Evolutionary conservation across 148 eudicot genomes (phyloP), one percentile per base, ranked within the genome.

Genomic region (Cornus suecica): DNA sequence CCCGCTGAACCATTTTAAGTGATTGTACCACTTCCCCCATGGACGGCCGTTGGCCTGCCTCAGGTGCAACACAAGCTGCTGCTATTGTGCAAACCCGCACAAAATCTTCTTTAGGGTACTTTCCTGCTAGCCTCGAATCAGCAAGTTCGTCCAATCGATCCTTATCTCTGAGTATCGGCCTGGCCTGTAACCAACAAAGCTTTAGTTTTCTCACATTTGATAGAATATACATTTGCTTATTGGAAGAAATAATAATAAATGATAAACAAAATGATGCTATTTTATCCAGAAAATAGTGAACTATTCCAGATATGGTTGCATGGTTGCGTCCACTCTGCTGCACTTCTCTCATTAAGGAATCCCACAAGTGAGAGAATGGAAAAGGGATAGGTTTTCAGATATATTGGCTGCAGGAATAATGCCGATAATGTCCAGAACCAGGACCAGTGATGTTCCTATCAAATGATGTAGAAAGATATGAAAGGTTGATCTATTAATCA

Each of bases 21-120:
- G 98, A 94, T 80, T 94, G 98, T 29, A 94, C 97, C 66, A 94
- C 98, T 89, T 92, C 98, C 45, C 98, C 94, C 95, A 92, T 94
- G 0, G 94, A 89, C n/a, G 98, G 98, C 63, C 98, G 85, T 80
- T 94, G 98, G 74, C 74, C 87, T 48, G 97, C 94, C 84, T 94
- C 97, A 0, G 98, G 90, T 56, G 98, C 85, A 56, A 94, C 98
- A 87, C 97, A 90, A 68, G 98, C 98, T 37, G 98, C 97, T 25
- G 95, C 98, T 74, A 94, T 89, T 11, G 97, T 94, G 82, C 97
- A 94, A 76, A 90, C 98, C 69, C 97, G 81, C n/a, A 82, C 66
- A 69, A 89, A 92, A 78, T 94, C 98, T 78, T 94, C 98, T 82
- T 84, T 90, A 0, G 96, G 94, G 77, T 87, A 94, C 76, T 88